These are phyloP conservation scores for Nemania bipapillata DNA, from an alignment of 2,329 filamentous ascomycete species.

Conservation along the genomic window DNA sequence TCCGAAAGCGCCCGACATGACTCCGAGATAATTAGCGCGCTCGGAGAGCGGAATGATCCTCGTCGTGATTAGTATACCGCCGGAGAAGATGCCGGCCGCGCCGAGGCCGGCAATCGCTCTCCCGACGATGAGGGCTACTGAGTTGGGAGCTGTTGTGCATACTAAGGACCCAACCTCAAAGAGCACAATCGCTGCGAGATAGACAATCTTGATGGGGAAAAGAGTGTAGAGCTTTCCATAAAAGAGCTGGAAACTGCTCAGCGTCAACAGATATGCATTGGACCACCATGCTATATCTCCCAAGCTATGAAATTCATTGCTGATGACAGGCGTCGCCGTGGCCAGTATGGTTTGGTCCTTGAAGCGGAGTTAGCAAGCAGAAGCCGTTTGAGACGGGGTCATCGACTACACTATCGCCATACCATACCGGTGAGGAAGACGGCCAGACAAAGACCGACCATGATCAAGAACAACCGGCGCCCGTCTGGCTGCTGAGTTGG, in stretches of 20 bases:
- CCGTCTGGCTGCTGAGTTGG: neutral
- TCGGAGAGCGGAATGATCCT: conserved; percentile 25
- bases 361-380: neutral
- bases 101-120: conserved; percentile 10
- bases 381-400: no score
- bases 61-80: conserved; percentile 25
- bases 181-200: conserved; percentile 58
- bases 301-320: conserved; percentile 50
- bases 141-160: conserved; percentile 60
- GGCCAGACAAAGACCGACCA: conserved; percentile 28
- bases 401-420: no score
- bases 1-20: conserved; percentile 32
- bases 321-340: conserved; percentile 50
- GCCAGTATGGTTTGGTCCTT: conserved; percentile 51
- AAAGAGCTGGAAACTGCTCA: conserved; percentile 50
- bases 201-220: conserved; percentile 37
- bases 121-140: conserved; percentile 8
- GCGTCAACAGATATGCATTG: conserved; percentile 52
- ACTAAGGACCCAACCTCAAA: conserved; percentile 64
- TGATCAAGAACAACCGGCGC: conserved; percentile 12
- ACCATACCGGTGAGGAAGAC: conserved; percentile 37
- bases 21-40: conserved; percentile 30
- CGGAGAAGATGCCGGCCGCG: conserved; percentile 11
- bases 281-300: conserved; percentile 58
- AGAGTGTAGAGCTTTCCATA: conserved; percentile 47